A percentile compares a stretch with the other conserved stretches of the same genome.
phyloP scores from a whole-genome alignment of 768 basidiomycete genomes.

The Amanita subjunquillea region DNA sequence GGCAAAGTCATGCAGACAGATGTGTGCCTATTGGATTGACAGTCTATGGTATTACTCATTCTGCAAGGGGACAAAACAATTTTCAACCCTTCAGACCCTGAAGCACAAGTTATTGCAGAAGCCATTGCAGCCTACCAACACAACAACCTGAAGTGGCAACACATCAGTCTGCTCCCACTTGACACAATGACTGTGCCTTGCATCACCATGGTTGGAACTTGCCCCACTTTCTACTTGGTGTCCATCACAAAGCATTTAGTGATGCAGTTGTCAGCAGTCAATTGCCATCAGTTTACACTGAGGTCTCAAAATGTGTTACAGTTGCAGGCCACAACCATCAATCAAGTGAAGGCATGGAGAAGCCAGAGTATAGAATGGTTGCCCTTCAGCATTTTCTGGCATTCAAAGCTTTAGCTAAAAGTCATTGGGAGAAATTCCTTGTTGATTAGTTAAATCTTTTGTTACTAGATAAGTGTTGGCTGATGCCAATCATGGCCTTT shows the following conservation, averaged over 20 bases:
- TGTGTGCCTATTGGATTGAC: constrained; percentile 17
- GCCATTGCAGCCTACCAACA: constrained; percentile 22
- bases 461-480: no score
- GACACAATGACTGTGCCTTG: constrained; percentile 21
- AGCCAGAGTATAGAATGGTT: constrained; percentile 15
- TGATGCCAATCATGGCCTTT: no score
- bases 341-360: constrained; percentile 19
- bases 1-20: constrained; percentile 12
- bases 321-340: constrained; percentile 6
- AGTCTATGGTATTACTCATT: constrained; percentile 16
- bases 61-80: constrained; percentile 15
- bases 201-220: constrained; percentile 24
- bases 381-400: constrained; percentile 18
- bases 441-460: background rate
- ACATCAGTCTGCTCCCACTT: constrained; percentile 10
- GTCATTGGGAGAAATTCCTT: background rate
- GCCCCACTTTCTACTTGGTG: constrained; percentile 24
- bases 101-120: constrained; percentile 17
- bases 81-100: constrained; percentile 10
- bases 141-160: constrained; percentile 17
- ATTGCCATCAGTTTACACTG: constrained; percentile 14
- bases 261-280: constrained; percentile 14
- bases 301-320: constrained; percentile 18
- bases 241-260: constrained; percentile 21
- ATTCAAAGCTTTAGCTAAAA: constrained; percentile 12